A percentile compares a stretch with the other conserved stretches of the same genome.
Evolutionary conservation across 2,329 filamentous ascomycete genomes (phyloP).

Genomic region (Fusarium xylarioides): DNA sequence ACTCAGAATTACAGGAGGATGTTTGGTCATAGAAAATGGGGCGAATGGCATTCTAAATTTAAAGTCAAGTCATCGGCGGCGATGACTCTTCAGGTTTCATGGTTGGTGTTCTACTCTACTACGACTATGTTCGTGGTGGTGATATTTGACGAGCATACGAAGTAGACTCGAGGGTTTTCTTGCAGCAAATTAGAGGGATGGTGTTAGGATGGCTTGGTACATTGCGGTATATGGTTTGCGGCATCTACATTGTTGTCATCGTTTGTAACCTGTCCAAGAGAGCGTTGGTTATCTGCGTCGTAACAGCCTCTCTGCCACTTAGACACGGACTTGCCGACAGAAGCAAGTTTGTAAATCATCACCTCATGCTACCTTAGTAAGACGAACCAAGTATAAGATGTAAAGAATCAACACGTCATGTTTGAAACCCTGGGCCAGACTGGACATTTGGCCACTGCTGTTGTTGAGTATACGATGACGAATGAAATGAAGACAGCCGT

Average conservation of each 20-base stretch:
- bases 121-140: slow-evolving; percentile 4
- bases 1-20: slow-evolving; percentile 64
- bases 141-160: slow-evolving; percentile 37
- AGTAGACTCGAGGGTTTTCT: slow-evolving; percentile 36
- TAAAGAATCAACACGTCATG: neutral
- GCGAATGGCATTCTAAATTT: slow-evolving; percentile 21
- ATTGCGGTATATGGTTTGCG: slow-evolving; percentile 27
- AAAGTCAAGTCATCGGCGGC: slow-evolving; percentile 35
- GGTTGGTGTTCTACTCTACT: slow-evolving; percentile 35
- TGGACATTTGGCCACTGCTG: neutral
- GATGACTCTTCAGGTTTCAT: slow-evolving; percentile 37
- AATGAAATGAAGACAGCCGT: neutral
- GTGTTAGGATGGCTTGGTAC: slow-evolving; percentile 27
- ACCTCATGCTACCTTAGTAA: neutral
- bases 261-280: slow-evolving; percentile 7
- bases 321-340: neutral
- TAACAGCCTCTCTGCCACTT: neutral
- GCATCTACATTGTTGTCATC: slow-evolving; percentile 33
- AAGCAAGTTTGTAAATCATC: neutral
- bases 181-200: slow-evolving; percentile 27
- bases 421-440: neutral
- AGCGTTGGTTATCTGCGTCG: slow-evolving; percentile 4
- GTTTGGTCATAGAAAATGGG: slow-evolving; percentile 68
- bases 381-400: neutral
- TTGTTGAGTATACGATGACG: neutral